Conservation (phyloP, 257 asterid genomes). For the Perilla frutescens region DNA sequence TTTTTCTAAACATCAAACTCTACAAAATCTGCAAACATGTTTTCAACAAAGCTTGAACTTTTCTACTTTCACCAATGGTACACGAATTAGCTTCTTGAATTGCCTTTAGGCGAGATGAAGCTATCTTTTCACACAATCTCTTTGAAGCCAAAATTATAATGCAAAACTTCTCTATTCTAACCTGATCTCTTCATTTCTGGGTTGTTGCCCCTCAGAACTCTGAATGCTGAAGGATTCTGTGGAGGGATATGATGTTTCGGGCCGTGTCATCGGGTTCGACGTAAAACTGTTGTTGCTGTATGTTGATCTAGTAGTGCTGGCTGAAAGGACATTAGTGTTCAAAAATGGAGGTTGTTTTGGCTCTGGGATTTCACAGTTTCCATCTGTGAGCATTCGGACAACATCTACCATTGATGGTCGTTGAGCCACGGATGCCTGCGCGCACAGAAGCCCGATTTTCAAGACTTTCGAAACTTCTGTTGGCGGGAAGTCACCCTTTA, state of each 20-base stretch:
- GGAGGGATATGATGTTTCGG: slow-evolving; percentile 50
- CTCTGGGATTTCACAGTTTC: slow-evolving; percentile 57
- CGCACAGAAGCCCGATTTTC: slow-evolving; percentile 71
- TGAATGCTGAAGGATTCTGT: slow-evolving; percentile 62
- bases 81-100: not conserved
- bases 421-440: slow-evolving; percentile 74
- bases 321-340: slow-evolving; percentile 48
- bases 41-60: not conserved
- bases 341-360: slow-evolving; percentile 87
- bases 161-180: slow-evolving; percentile 13
- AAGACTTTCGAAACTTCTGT: slow-evolving; percentile 59
- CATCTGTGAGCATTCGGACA: slow-evolving; percentile 65
- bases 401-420: slow-evolving; percentile 90
- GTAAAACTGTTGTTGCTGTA: slow-evolving; percentile 57
- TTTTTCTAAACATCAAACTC: slow-evolving; percentile 20
- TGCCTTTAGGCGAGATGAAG: not conserved
- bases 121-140: slow-evolving; percentile 22
- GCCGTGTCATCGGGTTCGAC: slow-evolving; percentile 41
- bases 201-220: slow-evolving; percentile 54
- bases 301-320: slow-evolving; percentile 52
- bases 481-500: slow-evolving; percentile 57
- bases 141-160: slow-evolving; percentile 10
- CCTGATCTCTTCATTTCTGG: slow-evolving; percentile 31
- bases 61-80: not conserved
- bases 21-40: slow-evolving; percentile 19